Percentiles rank a stretch among this genome's conserved stretches.
Conservation (phyloP, 352 stramenopile genomes). For the Plasmopara halstedii region DNA sequence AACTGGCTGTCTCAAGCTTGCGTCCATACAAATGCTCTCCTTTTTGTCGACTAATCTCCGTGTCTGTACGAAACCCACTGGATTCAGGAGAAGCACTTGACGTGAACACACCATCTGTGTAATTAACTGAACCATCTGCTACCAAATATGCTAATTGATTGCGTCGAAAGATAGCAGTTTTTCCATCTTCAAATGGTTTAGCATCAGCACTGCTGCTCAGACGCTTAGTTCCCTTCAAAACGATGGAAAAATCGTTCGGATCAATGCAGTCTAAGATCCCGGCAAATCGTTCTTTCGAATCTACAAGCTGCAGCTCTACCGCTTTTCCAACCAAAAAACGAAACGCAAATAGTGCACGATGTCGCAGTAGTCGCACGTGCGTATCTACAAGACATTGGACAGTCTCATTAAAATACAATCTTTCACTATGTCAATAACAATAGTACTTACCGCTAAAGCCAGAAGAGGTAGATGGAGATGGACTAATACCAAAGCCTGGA, state of each 20-base stretch:
- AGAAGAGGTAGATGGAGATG: conserved; percentile 1
- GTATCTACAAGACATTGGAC: conserved; percentile 24
- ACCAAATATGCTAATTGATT: conserved; percentile 56
- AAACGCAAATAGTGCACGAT: conserved; percentile 76
- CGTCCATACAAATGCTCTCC: conserved; percentile 63
- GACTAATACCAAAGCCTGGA: conserved; percentile 19
- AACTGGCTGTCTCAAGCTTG: conserved; percentile 58
- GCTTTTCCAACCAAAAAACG: conserved; percentile 72
- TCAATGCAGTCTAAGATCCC: conserved; percentile 77
- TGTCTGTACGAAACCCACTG: conserved; percentile 75
- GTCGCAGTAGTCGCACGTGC: conserved; percentile 60
- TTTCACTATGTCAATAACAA: not conserved
- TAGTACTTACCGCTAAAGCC: conserved; percentile 40
- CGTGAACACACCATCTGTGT: conserved; percentile 38
- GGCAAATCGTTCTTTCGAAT: conserved; percentile 45
- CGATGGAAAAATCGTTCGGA: conserved; percentile 75
- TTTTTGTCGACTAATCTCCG: conserved; percentile 81
- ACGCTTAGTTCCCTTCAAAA: conserved; percentile 69
- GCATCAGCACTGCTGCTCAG: conserved; percentile 14
- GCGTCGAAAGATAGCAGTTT: conserved; percentile 69
- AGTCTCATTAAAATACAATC: not conserved
- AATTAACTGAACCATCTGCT: conserved; percentile 52
- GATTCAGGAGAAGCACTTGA: conserved; percentile 10
- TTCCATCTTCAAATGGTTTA: conserved; percentile 59
- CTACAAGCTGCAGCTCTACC: conserved; percentile 60